Percentiles rank a stretch among this genome's conserved stretches.
Conservation (phyloP, 2,329 filamentous ascomycete genomes). For the Ascochyta rabiei region DNA sequence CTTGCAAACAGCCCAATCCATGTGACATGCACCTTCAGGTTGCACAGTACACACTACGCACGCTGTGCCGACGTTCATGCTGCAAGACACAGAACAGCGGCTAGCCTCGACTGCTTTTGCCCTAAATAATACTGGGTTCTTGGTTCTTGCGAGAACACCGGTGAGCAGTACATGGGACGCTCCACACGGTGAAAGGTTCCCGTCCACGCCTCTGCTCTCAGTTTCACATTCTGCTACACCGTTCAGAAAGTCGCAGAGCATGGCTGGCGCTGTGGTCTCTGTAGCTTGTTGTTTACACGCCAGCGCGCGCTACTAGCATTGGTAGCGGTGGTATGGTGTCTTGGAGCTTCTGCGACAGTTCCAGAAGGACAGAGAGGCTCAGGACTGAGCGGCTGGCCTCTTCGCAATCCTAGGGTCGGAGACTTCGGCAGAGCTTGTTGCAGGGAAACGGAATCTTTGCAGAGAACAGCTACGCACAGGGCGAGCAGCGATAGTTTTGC, state of each 20-base stretch:
- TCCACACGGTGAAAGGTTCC: background rate
- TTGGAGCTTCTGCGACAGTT: conserved; percentile 3
- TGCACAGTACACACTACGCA: conserved; percentile 1
- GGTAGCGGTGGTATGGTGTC: background rate
- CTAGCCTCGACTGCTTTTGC: conserved; percentile 1
- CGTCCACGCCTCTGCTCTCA: background rate
- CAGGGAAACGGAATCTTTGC: background rate
- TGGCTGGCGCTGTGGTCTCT: background rate
- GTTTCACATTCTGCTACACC: conserved; percentile 3
- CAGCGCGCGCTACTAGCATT: conserved; percentile 3
- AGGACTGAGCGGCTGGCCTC: background rate
- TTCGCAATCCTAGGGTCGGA: background rate
- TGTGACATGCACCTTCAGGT: conserved; percentile 3
- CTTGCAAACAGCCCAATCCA: background rate
- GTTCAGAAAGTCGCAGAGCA: background rate
- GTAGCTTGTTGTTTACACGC: background rate
- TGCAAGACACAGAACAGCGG: conserved; percentile 2
- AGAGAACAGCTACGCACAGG: conserved; percentile 2
- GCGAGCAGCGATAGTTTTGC: conserved; percentile 1
- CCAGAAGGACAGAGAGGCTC: background rate
- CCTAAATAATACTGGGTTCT: background rate
- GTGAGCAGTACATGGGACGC: conserved; percentile 2
- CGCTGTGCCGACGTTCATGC: background rate
- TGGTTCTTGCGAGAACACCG: conserved; percentile 2
- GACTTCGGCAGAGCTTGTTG: background rate